phyloP scores from a whole-genome alignment of 495 filamentous ascomycete genomes.

The Penicillium pulvis region DNA sequence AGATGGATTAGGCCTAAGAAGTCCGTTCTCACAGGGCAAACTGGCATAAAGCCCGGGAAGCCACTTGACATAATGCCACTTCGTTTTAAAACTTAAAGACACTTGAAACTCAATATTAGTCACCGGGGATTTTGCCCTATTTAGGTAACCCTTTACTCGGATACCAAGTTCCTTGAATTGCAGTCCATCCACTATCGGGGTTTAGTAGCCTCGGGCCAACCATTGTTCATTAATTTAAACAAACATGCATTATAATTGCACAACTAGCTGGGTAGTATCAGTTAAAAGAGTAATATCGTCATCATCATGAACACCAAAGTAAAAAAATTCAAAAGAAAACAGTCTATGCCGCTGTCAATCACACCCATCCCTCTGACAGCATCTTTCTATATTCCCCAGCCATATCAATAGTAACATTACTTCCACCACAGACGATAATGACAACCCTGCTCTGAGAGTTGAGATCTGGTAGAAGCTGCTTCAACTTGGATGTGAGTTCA shows the following conservation, averaged over 20 bases:
- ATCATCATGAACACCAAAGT: conserved; percentile 10
- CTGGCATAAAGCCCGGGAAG: too few relatives aligned
- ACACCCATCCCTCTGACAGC: conserved; percentile 44
- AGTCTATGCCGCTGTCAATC: background rate
- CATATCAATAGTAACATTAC: conserved; percentile 68
- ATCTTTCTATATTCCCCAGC: conserved; percentile 62
- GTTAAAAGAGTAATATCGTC: background rate
- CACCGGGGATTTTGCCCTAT: too few relatives aligned
- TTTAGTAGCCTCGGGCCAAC: background rate
- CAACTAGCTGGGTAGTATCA: background rate
- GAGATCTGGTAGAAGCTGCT: conserved; percentile 59
- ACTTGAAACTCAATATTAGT: too few relatives aligned
- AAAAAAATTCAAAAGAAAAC: background rate
- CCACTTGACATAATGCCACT: too few relatives aligned
- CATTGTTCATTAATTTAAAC: background rate
- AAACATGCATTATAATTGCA: background rate
- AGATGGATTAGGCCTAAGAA: too few relatives aligned
- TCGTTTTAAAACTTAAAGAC: background rate
- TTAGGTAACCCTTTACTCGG: too few relatives aligned
- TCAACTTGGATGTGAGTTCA: conserved; percentile 52
- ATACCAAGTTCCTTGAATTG: too few relatives aligned
- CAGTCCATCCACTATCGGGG: background rate
- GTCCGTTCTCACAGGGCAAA: too few relatives aligned
- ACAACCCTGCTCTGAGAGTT: conserved; percentile 69
- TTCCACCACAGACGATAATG: conserved; percentile 84